Conservation (phyloP, 148 eudicot genomes). For the Rhododendron griersonianum region DNA sequence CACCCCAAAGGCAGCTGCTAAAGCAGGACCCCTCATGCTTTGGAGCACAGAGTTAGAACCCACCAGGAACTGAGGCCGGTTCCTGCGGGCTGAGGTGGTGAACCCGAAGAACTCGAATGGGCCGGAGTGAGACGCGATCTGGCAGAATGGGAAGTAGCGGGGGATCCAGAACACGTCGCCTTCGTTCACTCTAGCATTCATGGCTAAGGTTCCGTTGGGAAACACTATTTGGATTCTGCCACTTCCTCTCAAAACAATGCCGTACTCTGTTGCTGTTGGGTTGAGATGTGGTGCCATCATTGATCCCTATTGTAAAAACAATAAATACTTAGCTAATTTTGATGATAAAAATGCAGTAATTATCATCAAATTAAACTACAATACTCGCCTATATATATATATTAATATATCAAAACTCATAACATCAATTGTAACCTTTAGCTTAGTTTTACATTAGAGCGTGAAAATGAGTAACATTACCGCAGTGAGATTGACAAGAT, state of each 20-base stretch:
- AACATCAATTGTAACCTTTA: too few species aligned
- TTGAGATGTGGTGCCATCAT: slow-evolving; percentile 97
- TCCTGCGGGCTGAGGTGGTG: slow-evolving; percentile 61
- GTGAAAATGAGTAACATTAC: slow-evolving; percentile 27
- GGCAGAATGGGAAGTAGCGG: slow-evolving; percentile 87
- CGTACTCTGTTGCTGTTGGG: slow-evolving; percentile 77
- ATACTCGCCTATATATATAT: too few species aligned
- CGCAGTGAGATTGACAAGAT: slow-evolving; percentile 75
- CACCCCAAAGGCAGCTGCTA: slow-evolving; percentile 71
- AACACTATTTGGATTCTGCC: slow-evolving; percentile 74
- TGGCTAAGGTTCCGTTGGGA: slow-evolving; percentile 76
- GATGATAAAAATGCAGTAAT: neutral
- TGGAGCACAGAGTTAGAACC: slow-evolving; percentile 60
- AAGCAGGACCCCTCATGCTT: slow-evolving; percentile 56
- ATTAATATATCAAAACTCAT: too few species aligned
- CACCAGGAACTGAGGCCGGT: slow-evolving; percentile 76
- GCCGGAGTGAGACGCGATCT: slow-evolving; percentile 67
- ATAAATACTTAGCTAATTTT: neutral
- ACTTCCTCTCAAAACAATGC: slow-evolving; percentile 55
- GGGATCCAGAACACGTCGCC: slow-evolving; percentile 87
- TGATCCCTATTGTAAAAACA: slow-evolving; percentile 42
- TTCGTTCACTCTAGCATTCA: slow-evolving; percentile 57
- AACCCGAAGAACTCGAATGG: slow-evolving; percentile 88
- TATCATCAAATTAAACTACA: neutral
- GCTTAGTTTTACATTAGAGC: too few species aligned